Conservation (phyloP, 345 rosid species). For the Melastoma malabathricum region DNA sequence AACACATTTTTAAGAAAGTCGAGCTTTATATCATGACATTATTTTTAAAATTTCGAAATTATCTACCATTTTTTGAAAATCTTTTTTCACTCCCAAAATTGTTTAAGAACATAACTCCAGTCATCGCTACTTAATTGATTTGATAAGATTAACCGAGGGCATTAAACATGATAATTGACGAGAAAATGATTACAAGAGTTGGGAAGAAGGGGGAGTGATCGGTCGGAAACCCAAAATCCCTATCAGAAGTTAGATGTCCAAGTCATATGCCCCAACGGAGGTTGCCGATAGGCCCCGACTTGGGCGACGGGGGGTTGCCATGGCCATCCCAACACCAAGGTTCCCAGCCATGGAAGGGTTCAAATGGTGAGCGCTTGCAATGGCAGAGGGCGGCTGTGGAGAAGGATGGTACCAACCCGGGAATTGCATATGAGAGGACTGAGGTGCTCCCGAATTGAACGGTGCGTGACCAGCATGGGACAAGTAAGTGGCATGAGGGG, state of each 20-base stretch:
- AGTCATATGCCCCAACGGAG: constrained; percentile 77
- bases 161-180: not conserved
- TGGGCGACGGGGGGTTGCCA: constrained; percentile 58
- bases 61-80: too few species aligned
- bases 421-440: constrained; percentile 90
- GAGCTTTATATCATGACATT: too few species aligned
- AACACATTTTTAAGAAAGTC: too few species aligned
- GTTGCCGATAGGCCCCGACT: constrained; percentile 84
- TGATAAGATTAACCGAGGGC: too few species aligned
- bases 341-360: constrained; percentile 75
- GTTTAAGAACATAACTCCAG: too few species aligned
- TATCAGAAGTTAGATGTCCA: constrained; percentile 86
- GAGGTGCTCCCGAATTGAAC: constrained; percentile 63
- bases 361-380: constrained; percentile 63
- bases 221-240: constrained; percentile 20
- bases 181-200: not conserved
- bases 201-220: not conserved
- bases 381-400: constrained; percentile 46
- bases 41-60: too few species aligned
- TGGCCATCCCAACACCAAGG: constrained; percentile 67
- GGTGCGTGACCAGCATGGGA: constrained; percentile 70
- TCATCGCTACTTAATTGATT: too few species aligned
- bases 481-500: constrained; percentile 71
- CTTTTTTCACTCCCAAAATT: too few species aligned
- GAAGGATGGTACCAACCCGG: constrained; percentile 68